Base-by-base conservation (phyloP, 257 asterid species). In the Coffea eugenioides region DNA sequence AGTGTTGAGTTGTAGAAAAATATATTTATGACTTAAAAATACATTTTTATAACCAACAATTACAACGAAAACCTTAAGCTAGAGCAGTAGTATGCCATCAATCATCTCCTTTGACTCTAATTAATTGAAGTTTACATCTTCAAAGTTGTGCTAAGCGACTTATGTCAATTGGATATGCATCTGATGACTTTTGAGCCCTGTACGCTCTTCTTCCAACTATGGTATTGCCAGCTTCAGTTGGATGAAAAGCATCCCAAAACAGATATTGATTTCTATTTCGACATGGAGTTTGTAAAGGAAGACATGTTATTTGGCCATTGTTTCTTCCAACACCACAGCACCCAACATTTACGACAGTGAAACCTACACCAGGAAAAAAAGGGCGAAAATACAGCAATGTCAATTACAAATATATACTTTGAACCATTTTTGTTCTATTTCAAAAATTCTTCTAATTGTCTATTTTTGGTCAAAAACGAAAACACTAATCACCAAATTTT, bases 191-290 rank as follows among this genome's bases (percentile, higher is more conserved):
- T 74, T 88, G 84, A 57, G 98, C 98, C 98, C 84, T 73, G 79
- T 90, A 95, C 18, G 98, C 87, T 80, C 99, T 89, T 68, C 95
- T 87, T n/a, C 95, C 99, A 16, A 95, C 87, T 7, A 92, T 14
- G 5, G 61, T 77, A 79, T 95, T 95, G 16, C 97, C 99, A 25
- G 94, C 95, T 79, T 93, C 97, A 0, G 90, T 77, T 0, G 98
- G 98, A 83, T 95, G 99, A 65, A 89, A 95, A 4, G 99, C 99
- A 75, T 95, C 98, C 99, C 99, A 95, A 45, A 95, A 93, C 43
- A 93, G 4, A 67, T 93, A 84, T 14, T 90, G 87, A 16, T 90
- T 65, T 51, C 99, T 88, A 76, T 92, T 93, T 21, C 10, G 84
- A 84, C 99, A 95, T 3, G 99, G 85, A 3, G 80, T 81, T 69